These are phyloP conservation scores for Margaritispora aquatica DNA, from an alignment of 495 filamentous ascomycete species.

Conservation along the genomic window DNA sequence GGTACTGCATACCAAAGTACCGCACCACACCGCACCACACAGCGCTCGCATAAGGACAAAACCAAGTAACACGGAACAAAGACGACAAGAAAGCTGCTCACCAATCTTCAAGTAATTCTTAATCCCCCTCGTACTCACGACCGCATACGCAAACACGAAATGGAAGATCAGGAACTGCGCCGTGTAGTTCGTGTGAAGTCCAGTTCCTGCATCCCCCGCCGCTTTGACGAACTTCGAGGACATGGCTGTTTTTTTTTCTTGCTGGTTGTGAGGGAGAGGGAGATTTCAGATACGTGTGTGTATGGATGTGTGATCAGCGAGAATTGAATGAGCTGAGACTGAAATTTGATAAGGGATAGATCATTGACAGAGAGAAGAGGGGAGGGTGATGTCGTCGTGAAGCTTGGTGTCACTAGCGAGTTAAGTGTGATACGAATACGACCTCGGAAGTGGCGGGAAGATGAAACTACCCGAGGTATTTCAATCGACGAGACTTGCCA, in stretches of 20 bases:
- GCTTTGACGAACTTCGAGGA: no score
- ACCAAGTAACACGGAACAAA: not conserved
- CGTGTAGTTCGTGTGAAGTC: constrained; percentile 33
- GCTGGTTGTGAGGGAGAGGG: not conserved
- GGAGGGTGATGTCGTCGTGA: not conserved
- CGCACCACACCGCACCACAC: not conserved
- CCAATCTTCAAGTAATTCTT: not conserved
- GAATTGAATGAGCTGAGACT: no score
- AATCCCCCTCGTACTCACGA: not conserved
- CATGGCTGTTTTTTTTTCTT: not conserved
- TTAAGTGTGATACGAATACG: no score
- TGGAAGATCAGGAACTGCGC: constrained; percentile 37
- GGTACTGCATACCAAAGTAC: not conserved
- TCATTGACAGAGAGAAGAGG: not conserved
- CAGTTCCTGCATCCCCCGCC: no score
- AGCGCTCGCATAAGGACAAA: no score
- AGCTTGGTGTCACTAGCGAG: no score
- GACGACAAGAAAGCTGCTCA: not conserved
- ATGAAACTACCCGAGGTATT: not conserved
- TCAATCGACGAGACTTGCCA: no score
- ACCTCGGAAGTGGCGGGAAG: no score
- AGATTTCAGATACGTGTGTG: not conserved
- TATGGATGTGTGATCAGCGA: not conserved
- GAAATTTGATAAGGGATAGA: not conserved
- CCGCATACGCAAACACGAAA: constrained; percentile 38